Base-by-base conservation (phyloP, 139 green algal genomes). In the Chlamydomonas sphaeroides region DNA sequence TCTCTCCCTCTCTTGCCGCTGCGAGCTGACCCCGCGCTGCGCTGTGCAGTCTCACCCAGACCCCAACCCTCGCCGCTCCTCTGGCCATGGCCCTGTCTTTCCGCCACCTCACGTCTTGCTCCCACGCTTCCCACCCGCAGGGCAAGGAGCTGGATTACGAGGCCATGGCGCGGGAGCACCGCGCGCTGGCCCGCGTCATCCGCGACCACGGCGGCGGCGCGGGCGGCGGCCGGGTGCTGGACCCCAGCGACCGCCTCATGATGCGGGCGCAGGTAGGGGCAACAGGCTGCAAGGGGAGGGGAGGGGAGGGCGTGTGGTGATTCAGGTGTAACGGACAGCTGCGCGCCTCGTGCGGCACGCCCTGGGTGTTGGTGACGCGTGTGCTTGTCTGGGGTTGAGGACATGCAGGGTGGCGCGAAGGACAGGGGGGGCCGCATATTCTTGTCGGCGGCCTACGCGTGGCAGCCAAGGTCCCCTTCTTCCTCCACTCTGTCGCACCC, bases 101-200 rank as follows among this genome's bases (percentile, higher is more conserved):
- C n/a, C n/a, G n/a, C 53, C 20, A 62, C 20, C 53, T 28, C 53
- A 10, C 53, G 15, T 5, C 53, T 30, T 18, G 10, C 53, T 30
- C 53, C 21, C 20, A 1, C 63, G 33, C 35, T 42, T 14, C 63
- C 32, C 63, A 3, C 38, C 39, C 38, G 0, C 86, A 90, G 83
- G 71, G 78, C 57, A 88, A 91, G 67, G 85, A 92, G 30, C 70
- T 95, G 42, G 89, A 95, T 81, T 95, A 93, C 61, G 92, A 92
- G 51, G 92, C 86, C 66, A 94, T 95, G 83, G 88, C 89, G 5
- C 63, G 70, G 36, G 92, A 95, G 87, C 91, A 93, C 74, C 84
- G 85, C 1, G 0, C 56, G 1, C 88, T 95, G 63, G 84, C 92
- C 21, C 42, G 48, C 7, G 41, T 88, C n/a, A 94, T 95, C 68